Evolutionary conservation across 352 stramenopile species (phyloP), one percentile per base, ranked within the genome.

Genomic region (Globisporangium orthogonon): DNA sequence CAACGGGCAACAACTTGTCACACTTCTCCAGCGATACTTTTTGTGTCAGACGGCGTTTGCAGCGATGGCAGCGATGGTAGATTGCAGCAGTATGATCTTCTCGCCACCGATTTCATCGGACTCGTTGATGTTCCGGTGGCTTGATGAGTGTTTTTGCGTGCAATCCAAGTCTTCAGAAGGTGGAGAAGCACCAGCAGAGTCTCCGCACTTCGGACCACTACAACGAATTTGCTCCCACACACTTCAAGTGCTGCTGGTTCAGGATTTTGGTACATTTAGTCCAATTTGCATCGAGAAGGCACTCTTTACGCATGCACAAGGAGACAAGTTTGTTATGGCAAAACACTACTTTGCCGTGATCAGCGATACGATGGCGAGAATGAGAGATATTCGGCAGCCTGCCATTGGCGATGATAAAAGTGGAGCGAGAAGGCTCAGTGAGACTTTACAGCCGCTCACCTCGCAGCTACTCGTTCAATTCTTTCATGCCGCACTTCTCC

Each of bases 91-190:
- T 2, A 7, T 57, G 18, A 71, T 69, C 46, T 46, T 74, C 4
- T 33, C 54, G 1, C 49, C 31, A n/a, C 65, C 63, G 1, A 49
- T 65, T 30, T 53, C 49, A 2, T 18, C 50, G 0, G 60, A 76
- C 44, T 56, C 66, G 1, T 47, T 50, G 3, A 54, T 73, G 3
- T 71, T 77, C 40, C 56, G 54, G 46, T 88, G 80, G 77, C 50
- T 90, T 2, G 80, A 90, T 30, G 68, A 86, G 23, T 86, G 76
- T 52, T 86, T 86, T 18, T 67, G 67, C 9, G 58, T 87, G 0
- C 70, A 86, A 2, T 39, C 50, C 7, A 23, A 28, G 1, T n/a
- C 14, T 29, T 23, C 9, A 15, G 11, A 4, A 28, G 10, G 2
- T n/a, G 18, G 33, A 31, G 43, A 15, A 30, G 30, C n/a, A 30